phyloP scores from a whole-genome alignment of 305 asterid genomes.

The Fraxinus latifolia region DNA sequence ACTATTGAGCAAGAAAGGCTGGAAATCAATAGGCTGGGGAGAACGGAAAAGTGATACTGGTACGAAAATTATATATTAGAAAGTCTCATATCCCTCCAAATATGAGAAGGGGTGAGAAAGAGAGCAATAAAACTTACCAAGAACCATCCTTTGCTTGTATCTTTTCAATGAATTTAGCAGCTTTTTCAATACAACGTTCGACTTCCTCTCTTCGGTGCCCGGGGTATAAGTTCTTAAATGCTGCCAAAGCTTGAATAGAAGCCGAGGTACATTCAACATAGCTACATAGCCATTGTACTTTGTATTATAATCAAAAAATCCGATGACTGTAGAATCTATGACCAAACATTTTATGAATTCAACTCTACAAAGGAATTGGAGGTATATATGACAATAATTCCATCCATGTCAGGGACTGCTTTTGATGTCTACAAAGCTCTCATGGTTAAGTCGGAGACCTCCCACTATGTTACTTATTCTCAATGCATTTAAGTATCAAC shows the following conservation, averaged over 20 bases:
- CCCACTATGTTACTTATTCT: background rate
- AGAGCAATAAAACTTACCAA: conserved; percentile 60
- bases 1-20: conserved; percentile 6
- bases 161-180: conserved; percentile 69
- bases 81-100: conserved; percentile 11
- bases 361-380: conserved; percentile 15
- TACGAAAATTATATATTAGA: conserved; percentile 1
- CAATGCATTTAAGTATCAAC: background rate
- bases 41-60: conserved; percentile 3
- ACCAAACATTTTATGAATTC: conserved; percentile 4
- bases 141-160: conserved; percentile 91
- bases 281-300: conserved; percentile 41
- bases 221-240: conserved; percentile 80
- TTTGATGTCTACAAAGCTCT: background rate
- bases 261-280: conserved; percentile 99
- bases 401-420: background rate
- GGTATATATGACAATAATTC: conserved; percentile 1
- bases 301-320: conserved; percentile 15
- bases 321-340: background rate
- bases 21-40: background rate
- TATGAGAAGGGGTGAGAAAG: conserved; percentile 2
- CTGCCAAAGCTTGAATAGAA: conserved; percentile 79
- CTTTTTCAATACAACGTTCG: conserved; percentile 60
- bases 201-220: conserved; percentile 86
- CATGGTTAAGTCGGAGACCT: background rate